These are phyloP conservation scores for Agaricus blazei DNA, from an alignment of 768 basidiomycete species.

Conservation along the genomic window DNA sequence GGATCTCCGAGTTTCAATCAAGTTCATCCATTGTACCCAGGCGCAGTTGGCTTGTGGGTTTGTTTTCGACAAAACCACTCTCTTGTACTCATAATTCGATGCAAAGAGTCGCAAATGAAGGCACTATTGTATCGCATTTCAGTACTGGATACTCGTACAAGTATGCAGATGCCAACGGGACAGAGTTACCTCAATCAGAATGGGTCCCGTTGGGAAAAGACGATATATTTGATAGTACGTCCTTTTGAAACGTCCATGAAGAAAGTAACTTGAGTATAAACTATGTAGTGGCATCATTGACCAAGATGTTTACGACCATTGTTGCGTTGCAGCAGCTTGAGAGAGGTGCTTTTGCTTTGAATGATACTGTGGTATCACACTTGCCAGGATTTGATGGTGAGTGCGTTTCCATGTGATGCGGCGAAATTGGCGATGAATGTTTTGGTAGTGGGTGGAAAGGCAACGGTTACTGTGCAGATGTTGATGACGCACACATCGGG, in stretches of 20 bases:
- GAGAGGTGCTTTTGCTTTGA: conserved; percentile 14
- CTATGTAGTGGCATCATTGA: conserved; percentile 23
- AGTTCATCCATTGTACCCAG: conserved; percentile 21
- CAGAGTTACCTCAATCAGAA: conserved; percentile 12
- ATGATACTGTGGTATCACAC: conserved; percentile 18
- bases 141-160: conserved; percentile 18
- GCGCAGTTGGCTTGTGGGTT: conserved; percentile 21
- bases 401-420: not conserved
- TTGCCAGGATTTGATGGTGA: conserved; percentile 21
- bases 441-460: conserved; percentile 19
- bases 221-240: conserved; percentile 23
- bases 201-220: conserved; percentile 16
- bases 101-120: conserved; percentile 17
- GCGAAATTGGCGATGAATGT: not conserved
- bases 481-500: conserved; percentile 25
- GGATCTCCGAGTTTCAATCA: conserved; percentile 17
- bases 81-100: too few relatives aligned
- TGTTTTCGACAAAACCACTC: not conserved
- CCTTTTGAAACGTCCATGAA: not conserved
- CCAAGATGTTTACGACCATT: conserved; percentile 24
- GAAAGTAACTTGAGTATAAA: not conserved
- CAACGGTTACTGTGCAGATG: conserved; percentile 21
- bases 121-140: conserved; percentile 21
- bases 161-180: conserved; percentile 21
- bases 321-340: conserved; percentile 22